Evolutionary conservation across 202 grass and related monocot genomes (phyloP), one percentile per base, ranked within the genome.

Genomic region (Musa balbisiana): DNA sequence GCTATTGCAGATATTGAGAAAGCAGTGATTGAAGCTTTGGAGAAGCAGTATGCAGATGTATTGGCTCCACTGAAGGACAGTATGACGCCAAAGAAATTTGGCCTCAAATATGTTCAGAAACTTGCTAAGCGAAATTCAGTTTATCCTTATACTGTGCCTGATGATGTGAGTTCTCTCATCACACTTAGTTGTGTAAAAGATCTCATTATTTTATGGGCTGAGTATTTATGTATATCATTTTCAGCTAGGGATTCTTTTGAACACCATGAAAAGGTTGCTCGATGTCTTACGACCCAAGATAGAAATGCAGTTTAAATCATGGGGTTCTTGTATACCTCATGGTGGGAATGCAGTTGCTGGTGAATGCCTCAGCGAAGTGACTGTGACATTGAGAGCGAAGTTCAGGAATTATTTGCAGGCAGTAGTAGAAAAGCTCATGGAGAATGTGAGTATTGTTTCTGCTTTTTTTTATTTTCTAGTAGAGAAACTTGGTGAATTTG

Each of bases 1-100:
- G 95, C 95, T 53, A 94, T 99, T 88, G 95, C 89, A 80, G 95
- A 99, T 90, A 80, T 99, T 79, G 91, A 99, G 87, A 99, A 99
- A 77, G 91, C 95, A 51, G 83, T 90, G 55, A 81, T 94, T 11
- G 85, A 92, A 55, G 81, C 95, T 73, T 76, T 99, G 52, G 91
- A 99, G 80, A 94, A 85, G 62, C 95, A 99, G 74, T 99, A 99
- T 78, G 89, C 73, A 52, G 95, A 95, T 85, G 87, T 92, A 68
- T 79, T 99, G 85, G 85, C 89, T 70, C 95, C 95, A 58, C 69
- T 99, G 21, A 99, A 94, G 81, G 95, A 99, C 59, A 88, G 82
- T 77, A 88, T 99, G 64, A 77, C 85, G n/a, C 95, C 95, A 13
- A 99, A 95, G 82, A 99, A 99, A 88, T 99, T 99, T 71, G 95